phyloP scores from a whole-genome alignment of 805 yeast genomes.

The Starmerella sp. region DNA sequence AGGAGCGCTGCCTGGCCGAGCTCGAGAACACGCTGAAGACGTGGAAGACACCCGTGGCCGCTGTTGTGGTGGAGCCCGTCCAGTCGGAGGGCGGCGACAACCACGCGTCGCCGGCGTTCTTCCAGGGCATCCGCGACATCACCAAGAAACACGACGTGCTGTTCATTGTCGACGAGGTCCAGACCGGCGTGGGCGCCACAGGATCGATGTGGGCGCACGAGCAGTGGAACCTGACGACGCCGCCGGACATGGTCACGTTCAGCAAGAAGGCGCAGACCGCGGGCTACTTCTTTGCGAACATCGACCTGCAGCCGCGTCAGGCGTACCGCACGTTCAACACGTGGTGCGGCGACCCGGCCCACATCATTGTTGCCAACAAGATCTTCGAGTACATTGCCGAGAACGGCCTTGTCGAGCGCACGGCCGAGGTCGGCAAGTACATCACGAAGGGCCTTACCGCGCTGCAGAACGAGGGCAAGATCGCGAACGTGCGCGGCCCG shows the following conservation, averaged over 20 bases:
- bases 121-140: slow-evolving; percentile 72
- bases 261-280: slow-evolving; percentile 85
- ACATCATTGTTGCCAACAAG: slow-evolving; percentile 62
- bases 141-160: slow-evolving; percentile 60
- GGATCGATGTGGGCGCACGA: slow-evolving; percentile 85
- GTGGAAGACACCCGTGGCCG: slow-evolving; percentile 75
- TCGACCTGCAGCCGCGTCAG: slow-evolving; percentile 57
- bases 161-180: slow-evolving; percentile 75
- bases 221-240: slow-evolving; percentile 61
- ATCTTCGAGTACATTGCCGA: slow-evolving; percentile 55
- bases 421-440: slow-evolving; percentile 55
- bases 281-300: slow-evolving; percentile 71
- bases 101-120: slow-evolving; percentile 65
- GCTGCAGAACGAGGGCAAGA: slow-evolving; percentile 44
- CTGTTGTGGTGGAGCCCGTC: slow-evolving; percentile 79
- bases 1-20: slow-evolving; percentile 62
- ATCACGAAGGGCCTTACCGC: slow-evolving; percentile 45
- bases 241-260: slow-evolving; percentile 78
- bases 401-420: slow-evolving; percentile 46
- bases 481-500: slow-evolving; percentile 56
- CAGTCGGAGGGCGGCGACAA: slow-evolving; percentile 90
- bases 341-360: slow-evolving; percentile 88
- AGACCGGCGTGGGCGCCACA: slow-evolving; percentile 83
- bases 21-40: slow-evolving; percentile 59
- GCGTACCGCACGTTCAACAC: slow-evolving; percentile 90